Evolutionary conservation across 768 basidiomycete species (phyloP).

Genomic region (Lanmaoa pseudosensibilis): DNA sequence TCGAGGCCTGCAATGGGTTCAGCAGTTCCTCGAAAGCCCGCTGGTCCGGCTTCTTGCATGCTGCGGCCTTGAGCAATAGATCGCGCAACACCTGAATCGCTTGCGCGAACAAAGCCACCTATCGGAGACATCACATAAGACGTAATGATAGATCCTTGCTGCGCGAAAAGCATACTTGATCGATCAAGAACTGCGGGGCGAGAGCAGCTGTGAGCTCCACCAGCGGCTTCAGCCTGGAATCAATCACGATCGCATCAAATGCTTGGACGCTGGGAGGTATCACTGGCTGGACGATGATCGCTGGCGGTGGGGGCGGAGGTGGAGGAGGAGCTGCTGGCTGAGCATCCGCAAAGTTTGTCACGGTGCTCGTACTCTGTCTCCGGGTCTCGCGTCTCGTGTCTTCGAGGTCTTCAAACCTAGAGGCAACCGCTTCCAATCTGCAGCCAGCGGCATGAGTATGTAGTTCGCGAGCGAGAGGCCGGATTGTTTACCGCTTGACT

Average conservation of each 20-base stretch:
- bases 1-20: slow-evolving; percentile 63
- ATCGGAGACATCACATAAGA: slow-evolving; percentile 8
- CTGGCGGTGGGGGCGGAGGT: slow-evolving; percentile 36
- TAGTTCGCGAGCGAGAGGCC: slow-evolving; percentile 6
- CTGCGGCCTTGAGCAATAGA: slow-evolving; percentile 63
- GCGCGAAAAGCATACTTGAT: slow-evolving; percentile 60
- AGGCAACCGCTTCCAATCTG: slow-evolving; percentile 91
- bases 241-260: slow-evolving; percentile 72
- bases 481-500: slow-evolving; percentile 67
- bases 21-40: slow-evolving; percentile 58
- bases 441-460: neutral
- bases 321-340: slow-evolving; percentile 31
- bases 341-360: slow-evolving; percentile 25
- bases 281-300: slow-evolving; percentile 39
- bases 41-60: slow-evolving; percentile 79
- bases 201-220: slow-evolving; percentile 69
- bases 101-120: slow-evolving; percentile 71
- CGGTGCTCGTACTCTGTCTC: slow-evolving; percentile 34
- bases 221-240: slow-evolving; percentile 73
- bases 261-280: slow-evolving; percentile 63
- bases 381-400: slow-evolving; percentile 31
- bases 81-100: slow-evolving; percentile 68
- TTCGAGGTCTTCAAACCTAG: slow-evolving; percentile 93
- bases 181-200: slow-evolving; percentile 65
- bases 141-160: neutral